Base-by-base conservation (phyloP, 1,139 yeast species). In the Saccharomyces hybrid region DNA sequence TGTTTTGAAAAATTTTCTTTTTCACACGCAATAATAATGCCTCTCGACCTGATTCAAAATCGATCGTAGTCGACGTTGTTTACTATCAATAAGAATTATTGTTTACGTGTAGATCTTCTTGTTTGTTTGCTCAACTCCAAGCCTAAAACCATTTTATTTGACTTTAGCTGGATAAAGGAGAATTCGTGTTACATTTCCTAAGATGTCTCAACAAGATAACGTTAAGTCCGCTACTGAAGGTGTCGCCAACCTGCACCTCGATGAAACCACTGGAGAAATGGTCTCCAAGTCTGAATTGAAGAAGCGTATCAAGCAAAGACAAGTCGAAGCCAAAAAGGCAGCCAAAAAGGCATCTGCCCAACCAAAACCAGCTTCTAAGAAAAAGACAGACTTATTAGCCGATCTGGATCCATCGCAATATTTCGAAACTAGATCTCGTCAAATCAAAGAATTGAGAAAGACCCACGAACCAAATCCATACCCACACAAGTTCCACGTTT, bases 281-380 rank as follows among this genome's bases (percentile, higher is more conserved):
- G 96, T 93, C 52, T 93, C 99, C 71, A 93, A 93, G 78, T 80
- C 95, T 59, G 99, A 93, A 74, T 83, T 93, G 76, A 93, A 93
- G 80, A 89, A 88, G 80, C 88, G 99, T 77, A 90, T 87, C 76
- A 93, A 93, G 81, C 79, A 79, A 62, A 86, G 99, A 73, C 88
- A 86, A 63, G 75, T 81, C 56, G 97, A 89, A 66, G 90, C 88
- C 67, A 89, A 88, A 80, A 86, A 81, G 78, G 96, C 96, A 52
- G 96, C 84, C 66, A 90, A 90, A 80, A 73, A 75, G 65, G 70
- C 78, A 19, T n/a, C 51, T 58, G 71, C 68, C 55, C 69, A 62
- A 32, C 72, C 69, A 61, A 75, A 75, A 62, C 75, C 77, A 59
- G 75, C 80, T 53, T 67, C 64, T 57, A 83, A 83, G 75, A 77